Evolutionary conservation across 208 protist genomes (phyloP), one percentile per base, ranked within the genome.

Genomic region (Leishmania braziliensis): DNA sequence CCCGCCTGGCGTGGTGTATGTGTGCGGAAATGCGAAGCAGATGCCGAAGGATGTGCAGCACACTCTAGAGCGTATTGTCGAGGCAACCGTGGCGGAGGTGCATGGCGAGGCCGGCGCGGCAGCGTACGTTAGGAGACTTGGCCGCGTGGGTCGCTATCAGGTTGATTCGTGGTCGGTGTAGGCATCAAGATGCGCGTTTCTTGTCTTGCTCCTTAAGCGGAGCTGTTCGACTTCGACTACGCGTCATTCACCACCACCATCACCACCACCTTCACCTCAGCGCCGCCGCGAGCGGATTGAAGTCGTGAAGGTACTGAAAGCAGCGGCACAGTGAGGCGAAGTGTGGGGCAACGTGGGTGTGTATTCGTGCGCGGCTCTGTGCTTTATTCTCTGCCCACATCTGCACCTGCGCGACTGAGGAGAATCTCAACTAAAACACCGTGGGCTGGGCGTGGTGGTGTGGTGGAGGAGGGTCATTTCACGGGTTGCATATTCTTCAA

Each of bases 91-190:
- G 72, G 90, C 85, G 29, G 84, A 75, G 46, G 89, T 87, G 10
- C 86, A 73, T 54, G 82, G 91, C 77, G 87, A 89, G 65, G 78
- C n/a, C 39, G 39, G 73, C 23, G 90, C 85, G 20, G 68, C 84
- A 12, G 72, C 78, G 33, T 85, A 92, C 36, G 81, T 95, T 60
- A 85, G 87, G 36, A 46, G 66, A 5, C 58, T 94, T 51, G 39
- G 78, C 43, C 87, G 88, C 10, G 79, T 92, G 48, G 92, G 92
- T 5, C 88, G 94, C 23, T 94, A 92, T 72, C 86, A 95, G 75
- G 79, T 96, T 33, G 94, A 97, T 79, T 94, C 94, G 26, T 97
- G 94, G 94, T 95, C 94, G n/a, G 85, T 88, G n/a, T 97, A 88
- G 83, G 33, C 29, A 1, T 12, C 3, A 16, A 60, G 70, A 80